Base-by-base conservation (phyloP, 2,329 filamentous ascomycete genomes). In the Aspergillus glaucus region DNA sequence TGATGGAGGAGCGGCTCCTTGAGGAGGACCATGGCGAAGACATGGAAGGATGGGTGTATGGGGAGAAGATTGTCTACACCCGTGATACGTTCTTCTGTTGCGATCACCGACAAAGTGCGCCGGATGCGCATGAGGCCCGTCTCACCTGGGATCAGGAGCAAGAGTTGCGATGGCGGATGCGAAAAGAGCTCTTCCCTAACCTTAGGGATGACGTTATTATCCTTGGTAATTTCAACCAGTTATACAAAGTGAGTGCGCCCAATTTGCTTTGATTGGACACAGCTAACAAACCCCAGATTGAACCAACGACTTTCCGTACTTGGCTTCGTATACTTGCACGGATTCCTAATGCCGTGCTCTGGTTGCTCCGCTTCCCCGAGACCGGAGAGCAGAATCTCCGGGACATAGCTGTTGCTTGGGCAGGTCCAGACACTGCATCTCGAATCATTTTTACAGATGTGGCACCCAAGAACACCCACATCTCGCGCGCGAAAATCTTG, bases 51-150 rank as follows among this genome's bases (percentile, higher is more conserved):
- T 98, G 93, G 93, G 82, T 98, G 32, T 98, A 98, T 64, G 88
- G 87, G 2, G 93, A 98, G 68, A 98, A 96, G 64, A 88, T 98
- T 54, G 88, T 98, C 46, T 98, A 91, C 67, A 94, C 89, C 47
- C 82, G 86, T 6, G 87, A 96, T 60, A 96, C 91, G 0, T 98
- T 98, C 72, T 98, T 98, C 75, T 98, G 93, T 66, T 97, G 93
- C 62, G 93, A 98, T 57, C 93, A 98, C 67, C 82, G 88, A 44
- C 91, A 97, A 67, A 96, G 91, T 48, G 88, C 88, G 15, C 82
- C 83, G 0, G 88, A 92, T 59, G 76, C 80, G 0, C 72, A 79
- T 50, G 87, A 89, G 53, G 78, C 75, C 40, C 75, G 75, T 15
- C 69, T 91, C 40, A 83, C 80, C 3, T 98, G 93, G 93, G 81